Conservation (phyloP, 495 filamentous ascomycete species). For the Penicillium cosmopolitanum region DNA sequence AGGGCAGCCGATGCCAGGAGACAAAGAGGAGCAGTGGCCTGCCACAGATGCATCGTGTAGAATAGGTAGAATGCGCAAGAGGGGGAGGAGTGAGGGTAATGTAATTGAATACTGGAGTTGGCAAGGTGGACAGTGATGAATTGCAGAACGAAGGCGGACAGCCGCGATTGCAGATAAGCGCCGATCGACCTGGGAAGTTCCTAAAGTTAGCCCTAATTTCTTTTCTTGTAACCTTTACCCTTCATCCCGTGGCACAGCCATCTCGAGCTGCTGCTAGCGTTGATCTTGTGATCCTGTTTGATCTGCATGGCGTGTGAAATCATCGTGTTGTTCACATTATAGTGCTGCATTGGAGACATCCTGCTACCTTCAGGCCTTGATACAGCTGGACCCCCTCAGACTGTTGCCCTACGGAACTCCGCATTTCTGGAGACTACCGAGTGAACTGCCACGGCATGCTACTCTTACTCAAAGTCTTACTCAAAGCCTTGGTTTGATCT, state of each 20-base stretch:
- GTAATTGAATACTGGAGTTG: too few relatives aligned
- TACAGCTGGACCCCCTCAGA: too few relatives aligned
- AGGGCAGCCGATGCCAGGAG: conserved; percentile 44
- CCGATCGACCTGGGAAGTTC: conserved; percentile 20
- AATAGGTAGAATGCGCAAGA: conserved; percentile 3
- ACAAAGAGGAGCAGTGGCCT: conserved; percentile 42
- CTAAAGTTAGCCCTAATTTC: conserved; percentile 36
- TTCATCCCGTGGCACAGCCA: conserved; percentile 15
- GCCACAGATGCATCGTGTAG: conserved; percentile 48
- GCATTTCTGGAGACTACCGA: background rate
- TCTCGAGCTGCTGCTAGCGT: conserved; percentile 2
- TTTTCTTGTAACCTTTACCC: conserved; percentile 29
- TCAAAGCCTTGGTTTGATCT: too few relatives aligned
- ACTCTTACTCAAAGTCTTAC: too few relatives aligned
- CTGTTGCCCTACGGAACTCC: background rate
- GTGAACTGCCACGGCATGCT: too few relatives aligned
- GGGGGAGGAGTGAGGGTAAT: too few relatives aligned
- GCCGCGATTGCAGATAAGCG: conserved; percentile 30
- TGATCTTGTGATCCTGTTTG: background rate
- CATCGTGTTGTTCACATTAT: background rate
- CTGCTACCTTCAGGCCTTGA: too few relatives aligned
- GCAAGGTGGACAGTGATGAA: conserved; percentile 5
- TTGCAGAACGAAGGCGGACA: conserved; percentile 39
- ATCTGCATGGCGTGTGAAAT: background rate
- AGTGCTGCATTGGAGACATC: too few relatives aligned